Conservation (phyloP, 2,329 filamentous ascomycete genomes). For the Ascochyta clinopodiicola region DNA sequence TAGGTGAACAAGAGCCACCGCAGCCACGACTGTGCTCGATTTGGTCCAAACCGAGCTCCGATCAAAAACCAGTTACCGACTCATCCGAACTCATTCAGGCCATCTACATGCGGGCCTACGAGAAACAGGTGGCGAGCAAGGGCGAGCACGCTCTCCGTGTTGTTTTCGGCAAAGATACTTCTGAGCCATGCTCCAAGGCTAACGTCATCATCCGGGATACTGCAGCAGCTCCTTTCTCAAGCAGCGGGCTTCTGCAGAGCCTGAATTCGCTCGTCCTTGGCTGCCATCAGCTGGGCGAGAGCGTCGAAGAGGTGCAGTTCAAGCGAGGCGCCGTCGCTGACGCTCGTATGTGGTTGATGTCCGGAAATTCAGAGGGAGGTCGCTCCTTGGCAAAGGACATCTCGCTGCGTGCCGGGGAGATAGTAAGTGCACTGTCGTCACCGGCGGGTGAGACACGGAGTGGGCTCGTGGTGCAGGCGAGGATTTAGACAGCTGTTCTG, state of each 20-base stretch:
- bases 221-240: conserved; percentile 19
- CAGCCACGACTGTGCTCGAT: conserved; percentile 44
- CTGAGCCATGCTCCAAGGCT: conserved; percentile 32
- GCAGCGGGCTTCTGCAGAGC: conserved; percentile 35
- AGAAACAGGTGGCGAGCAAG: conserved; percentile 45
- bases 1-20: conserved; percentile 34
- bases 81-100: conserved; percentile 40
- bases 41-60: conserved; percentile 40
- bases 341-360: conserved; percentile 42
- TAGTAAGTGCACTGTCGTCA: conserved; percentile 35
- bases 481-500: conserved; percentile 31
- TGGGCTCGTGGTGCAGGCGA: conserved; percentile 37
- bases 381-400: conserved; percentile 47
- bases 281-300: conserved; percentile 45
- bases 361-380: conserved; percentile 40
- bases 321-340: conserved; percentile 42
- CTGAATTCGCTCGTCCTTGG: conserved; percentile 44
- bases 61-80: conserved; percentile 27
- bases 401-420: conserved; percentile 42
- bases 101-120: conserved; percentile 46
- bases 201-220: conserved; percentile 43
- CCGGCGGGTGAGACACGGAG: conserved; percentile 21
- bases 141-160: conserved; percentile 38
- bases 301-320: conserved; percentile 48
- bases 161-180: conserved; percentile 34